phyloP scores from a whole-genome alignment of 192 early-diverging fungal species.

The Coemansia sp. region DNA sequence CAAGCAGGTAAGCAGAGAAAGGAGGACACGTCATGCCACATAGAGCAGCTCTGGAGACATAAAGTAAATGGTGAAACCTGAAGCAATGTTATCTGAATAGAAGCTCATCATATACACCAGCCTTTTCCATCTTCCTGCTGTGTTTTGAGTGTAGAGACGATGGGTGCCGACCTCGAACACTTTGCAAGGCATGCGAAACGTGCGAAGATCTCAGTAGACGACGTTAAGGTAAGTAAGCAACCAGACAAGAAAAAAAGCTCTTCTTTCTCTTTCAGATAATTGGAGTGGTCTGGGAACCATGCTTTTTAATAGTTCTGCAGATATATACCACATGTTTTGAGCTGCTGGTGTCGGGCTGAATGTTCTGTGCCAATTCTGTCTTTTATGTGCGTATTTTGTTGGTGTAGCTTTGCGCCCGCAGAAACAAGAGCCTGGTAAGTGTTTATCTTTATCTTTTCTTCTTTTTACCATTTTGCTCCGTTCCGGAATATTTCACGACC shows the following conservation, averaged over 20 bases:
- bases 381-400: not conserved
- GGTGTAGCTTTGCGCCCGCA: slow-evolving; percentile 42
- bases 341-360: no score
- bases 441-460: not conserved
- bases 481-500: no score
- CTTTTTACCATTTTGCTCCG: not conserved
- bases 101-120: not conserved
- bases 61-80: no score
- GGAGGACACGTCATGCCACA: no score
- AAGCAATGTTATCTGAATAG: not conserved
- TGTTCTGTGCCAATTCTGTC: no score
- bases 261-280: no score
- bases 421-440: slow-evolving; percentile 36
- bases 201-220: slow-evolving; percentile 50
- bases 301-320: no score
- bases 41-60: not conserved
- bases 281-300: no score
- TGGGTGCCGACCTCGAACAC: slow-evolving; percentile 46
- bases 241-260: not conserved
- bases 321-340: no score
- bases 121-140: not conserved
- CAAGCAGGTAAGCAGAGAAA: slow-evolving; percentile 31
- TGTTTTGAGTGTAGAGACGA: slow-evolving; percentile 18
- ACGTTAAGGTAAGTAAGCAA: slow-evolving; percentile 31
- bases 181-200: slow-evolving; percentile 53